Conservation (phyloP, 768 basidiomycete species). For the Russula emetica region DNA sequence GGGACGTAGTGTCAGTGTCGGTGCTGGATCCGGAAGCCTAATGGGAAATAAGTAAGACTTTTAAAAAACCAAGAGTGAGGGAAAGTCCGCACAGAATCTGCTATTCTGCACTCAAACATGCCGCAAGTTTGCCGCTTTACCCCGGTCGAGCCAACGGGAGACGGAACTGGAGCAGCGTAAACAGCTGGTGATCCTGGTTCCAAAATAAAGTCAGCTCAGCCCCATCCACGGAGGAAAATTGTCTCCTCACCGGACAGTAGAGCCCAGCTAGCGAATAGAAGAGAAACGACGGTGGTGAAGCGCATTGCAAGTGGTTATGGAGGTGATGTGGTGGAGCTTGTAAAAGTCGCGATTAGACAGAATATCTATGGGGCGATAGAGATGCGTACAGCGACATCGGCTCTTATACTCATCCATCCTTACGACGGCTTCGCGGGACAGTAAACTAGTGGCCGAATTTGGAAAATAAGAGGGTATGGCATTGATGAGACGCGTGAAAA, state of each 20-base stretch:
- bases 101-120: not conserved
- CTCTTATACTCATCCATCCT: not conserved
- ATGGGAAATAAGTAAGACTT: not conserved
- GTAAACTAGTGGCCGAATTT: constrained; percentile 8
- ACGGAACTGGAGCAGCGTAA: constrained; percentile 9
- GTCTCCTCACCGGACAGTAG: constrained; percentile 7
- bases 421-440: not conserved
- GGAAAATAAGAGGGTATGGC: constrained; percentile 3
- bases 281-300: not conserved
- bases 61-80: not conserved
- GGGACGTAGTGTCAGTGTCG: not conserved
- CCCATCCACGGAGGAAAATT: not conserved
- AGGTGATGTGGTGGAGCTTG: not conserved
- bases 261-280: not conserved
- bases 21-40: not conserved
- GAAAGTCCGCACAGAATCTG: not conserved
- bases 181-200: not conserved
- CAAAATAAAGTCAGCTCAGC: constrained; percentile 1
- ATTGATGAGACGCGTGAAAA: not conserved
- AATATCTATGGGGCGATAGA: too few relatives aligned
- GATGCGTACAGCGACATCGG: not conserved
- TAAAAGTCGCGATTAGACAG: not conserved
- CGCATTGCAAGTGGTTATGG: constrained; percentile 3
- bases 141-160: too few relatives aligned
- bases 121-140: too few relatives aligned